These are phyloP conservation scores for Penicillium sp. DNA, from an alignment of 2,329 filamentous ascomycete genomes.

Conservation along the genomic window DNA sequence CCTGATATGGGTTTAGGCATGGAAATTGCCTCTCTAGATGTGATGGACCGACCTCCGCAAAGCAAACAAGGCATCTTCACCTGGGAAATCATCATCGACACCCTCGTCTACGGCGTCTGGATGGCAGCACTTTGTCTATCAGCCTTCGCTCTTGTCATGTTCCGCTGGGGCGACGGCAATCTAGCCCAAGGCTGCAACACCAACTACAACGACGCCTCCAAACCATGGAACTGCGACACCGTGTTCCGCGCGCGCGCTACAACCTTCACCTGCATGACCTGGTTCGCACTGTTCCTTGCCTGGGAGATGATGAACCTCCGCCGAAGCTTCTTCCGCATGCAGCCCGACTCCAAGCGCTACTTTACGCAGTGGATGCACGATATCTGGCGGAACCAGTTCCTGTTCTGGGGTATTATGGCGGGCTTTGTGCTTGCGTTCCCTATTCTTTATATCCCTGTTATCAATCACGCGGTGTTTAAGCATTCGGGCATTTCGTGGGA, in stretches of 20 bases:
- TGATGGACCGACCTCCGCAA: conserved; percentile 76
- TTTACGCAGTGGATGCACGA: conserved; percentile 63
- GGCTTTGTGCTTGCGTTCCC: conserved; percentile 57
- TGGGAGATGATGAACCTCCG: conserved; percentile 74
- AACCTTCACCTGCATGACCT: conserved; percentile 68
- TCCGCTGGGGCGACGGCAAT: conserved; percentile 55
- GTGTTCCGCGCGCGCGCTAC: conserved; percentile 69
- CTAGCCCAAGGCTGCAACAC: conserved; percentile 60
- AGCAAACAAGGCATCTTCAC: conserved; percentile 67
- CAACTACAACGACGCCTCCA: conserved; percentile 38
- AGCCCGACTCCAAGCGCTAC: conserved; percentile 56
- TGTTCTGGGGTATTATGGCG: conserved; percentile 60
- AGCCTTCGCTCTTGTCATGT: conserved; percentile 61
- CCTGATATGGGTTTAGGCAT: conserved; percentile 84
- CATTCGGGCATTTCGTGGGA: conserved; percentile 63
- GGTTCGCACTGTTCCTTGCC: conserved; percentile 70
- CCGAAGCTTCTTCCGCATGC: conserved; percentile 69
- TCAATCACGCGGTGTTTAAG: conserved; percentile 62
- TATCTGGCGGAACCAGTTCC: conserved; percentile 67
- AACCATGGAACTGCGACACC: conserved; percentile 49
- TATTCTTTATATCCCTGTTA: conserved; percentile 61
- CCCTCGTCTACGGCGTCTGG: conserved; percentile 71
- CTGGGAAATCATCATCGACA: conserved; percentile 69
- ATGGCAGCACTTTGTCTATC: conserved; percentile 66
- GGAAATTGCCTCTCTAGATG: conserved; percentile 67